phyloP scores from a whole-genome alignment of 2,329 filamentous ascomycete species.

The Trichoderma sp. region DNA sequence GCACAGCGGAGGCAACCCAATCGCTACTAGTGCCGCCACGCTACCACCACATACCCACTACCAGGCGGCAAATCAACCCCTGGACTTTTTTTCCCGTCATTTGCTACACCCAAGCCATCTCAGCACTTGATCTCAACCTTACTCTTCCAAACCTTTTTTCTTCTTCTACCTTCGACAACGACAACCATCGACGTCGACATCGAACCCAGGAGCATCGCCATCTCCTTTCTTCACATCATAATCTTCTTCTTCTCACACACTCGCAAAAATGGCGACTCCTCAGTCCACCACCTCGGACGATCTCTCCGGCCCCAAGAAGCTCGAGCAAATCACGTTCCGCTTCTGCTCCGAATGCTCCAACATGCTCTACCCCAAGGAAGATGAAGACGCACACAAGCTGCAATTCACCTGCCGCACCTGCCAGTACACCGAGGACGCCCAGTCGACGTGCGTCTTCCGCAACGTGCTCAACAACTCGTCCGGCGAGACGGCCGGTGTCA shows the following conservation, averaged over 20 bases:
- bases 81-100: neutral
- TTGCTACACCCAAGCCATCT: neutral
- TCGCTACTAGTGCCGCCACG: neutral
- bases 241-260: neutral
- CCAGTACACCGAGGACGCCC: constrained; percentile 83
- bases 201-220: neutral
- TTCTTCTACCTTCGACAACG: neutral
- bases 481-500: constrained; percentile 94
- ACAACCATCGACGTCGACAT: neutral
- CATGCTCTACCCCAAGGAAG: constrained; percentile 96
- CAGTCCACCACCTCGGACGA: constrained; percentile 51
- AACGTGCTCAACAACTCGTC: constrained; percentile 90
- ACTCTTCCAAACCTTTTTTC: neutral
- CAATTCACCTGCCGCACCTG: constrained; percentile 97
- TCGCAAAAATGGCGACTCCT: constrained; percentile 56
- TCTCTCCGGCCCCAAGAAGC: constrained; percentile 50
- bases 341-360: constrained; percentile 99
- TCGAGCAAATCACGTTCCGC: constrained; percentile 88
- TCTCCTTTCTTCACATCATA: neutral
- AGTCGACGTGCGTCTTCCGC: constrained; percentile 90
- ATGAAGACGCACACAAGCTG: constrained; percentile 77
- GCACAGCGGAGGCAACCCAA: neutral
- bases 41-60: neutral
- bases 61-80: neutral
- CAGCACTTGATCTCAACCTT: neutral